Conservation (phyloP, 495 filamentous ascomycete genomes). For the Poronia punctata region DNA sequence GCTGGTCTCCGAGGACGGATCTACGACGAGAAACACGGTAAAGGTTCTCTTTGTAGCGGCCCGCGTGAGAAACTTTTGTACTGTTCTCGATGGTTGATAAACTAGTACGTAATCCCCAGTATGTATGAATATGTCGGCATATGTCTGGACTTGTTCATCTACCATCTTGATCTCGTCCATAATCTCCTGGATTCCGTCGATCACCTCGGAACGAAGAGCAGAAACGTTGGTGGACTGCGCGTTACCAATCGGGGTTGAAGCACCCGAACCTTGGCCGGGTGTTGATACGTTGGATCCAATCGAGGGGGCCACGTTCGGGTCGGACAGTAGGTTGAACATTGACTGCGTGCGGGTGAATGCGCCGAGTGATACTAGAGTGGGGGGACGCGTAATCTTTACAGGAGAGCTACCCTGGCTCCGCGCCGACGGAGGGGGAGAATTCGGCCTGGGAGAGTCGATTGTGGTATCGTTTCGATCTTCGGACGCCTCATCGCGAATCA, state of each 20-base stretch:
- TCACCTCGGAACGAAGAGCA: slow-evolving; percentile 78
- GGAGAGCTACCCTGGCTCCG: slow-evolving; percentile 17
- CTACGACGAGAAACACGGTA: slow-evolving; percentile 74
- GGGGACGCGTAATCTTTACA: slow-evolving; percentile 40
- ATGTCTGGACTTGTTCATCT: slow-evolving; percentile 80
- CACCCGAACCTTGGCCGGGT: slow-evolving; percentile 27
- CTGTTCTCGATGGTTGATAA: slow-evolving; percentile 69
- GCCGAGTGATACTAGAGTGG: slow-evolving; percentile 45
- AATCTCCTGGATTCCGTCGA: slow-evolving; percentile 83
- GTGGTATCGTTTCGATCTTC: slow-evolving; percentile 68
- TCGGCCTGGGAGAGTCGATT: slow-evolving; percentile 34
- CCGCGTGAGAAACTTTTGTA: slow-evolving; percentile 78
- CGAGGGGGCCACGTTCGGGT: slow-evolving; percentile 16
- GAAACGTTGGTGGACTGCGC: slow-evolving; percentile 29
- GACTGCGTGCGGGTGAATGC: slow-evolving; percentile 55
- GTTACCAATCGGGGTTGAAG: slow-evolving; percentile 34
- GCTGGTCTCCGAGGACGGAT: slow-evolving; percentile 37
- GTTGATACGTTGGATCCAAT: slow-evolving; percentile 37
- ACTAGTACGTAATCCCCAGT: slow-evolving; percentile 84
- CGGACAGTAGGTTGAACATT: slow-evolving; percentile 77
- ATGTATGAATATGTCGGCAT: slow-evolving; percentile 83
- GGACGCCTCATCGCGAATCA: slow-evolving; percentile 85
- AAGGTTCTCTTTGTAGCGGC: slow-evolving; percentile 82
- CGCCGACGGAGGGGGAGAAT: slow-evolving; percentile 14
- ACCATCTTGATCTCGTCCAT: slow-evolving; percentile 84